Percentiles rank a stretch among this genome's conserved stretches.
These are phyloP conservation scores for Phytophthora fragariae DNA, from an alignment of 352 stramenopile genomes.

Conservation along the genomic window DNA sequence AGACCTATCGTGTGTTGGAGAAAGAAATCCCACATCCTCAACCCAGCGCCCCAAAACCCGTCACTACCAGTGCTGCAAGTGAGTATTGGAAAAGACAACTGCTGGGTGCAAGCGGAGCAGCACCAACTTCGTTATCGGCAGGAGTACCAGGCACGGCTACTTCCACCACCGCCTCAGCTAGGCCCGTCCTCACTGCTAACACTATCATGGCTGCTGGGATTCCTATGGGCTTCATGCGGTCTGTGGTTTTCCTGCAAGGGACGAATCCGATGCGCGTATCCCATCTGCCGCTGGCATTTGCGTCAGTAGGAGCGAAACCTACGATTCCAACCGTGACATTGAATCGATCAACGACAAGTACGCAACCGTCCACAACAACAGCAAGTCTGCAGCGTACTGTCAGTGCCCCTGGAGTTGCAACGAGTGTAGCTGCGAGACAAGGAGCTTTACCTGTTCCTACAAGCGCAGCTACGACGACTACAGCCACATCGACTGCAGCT, in stretches of 20 bases:
- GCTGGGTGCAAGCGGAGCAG: neutral
- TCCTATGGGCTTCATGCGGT: conserved; percentile 43
- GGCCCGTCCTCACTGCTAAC: conserved; percentile 18
- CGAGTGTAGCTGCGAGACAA: neutral
- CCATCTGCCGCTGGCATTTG: conserved; percentile 38
- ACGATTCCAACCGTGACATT: conserved; percentile 32
- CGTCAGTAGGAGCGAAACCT: conserved; percentile 32
- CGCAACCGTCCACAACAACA: conserved; percentile 9
- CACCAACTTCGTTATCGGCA: neutral
- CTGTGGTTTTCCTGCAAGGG: conserved; percentile 29
- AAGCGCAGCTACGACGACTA: neutral
- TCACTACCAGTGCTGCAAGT: conserved; percentile 7
- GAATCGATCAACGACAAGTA: conserved; percentile 21
- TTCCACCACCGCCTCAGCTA: conserved; percentile 3
- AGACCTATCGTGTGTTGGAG: conserved; percentile 47
- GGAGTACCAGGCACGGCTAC: neutral
- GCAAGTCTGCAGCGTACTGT: conserved; percentile 11
- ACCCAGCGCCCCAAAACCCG: conserved; percentile 1
- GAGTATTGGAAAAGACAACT: conserved; percentile 36
- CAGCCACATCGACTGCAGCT: conserved; percentile 7
- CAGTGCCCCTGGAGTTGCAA: conserved; percentile 19
- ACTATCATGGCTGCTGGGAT: conserved; percentile 29
- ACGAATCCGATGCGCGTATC: conserved; percentile 31
- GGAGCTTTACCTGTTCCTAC: neutral
- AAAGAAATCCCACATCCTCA: conserved; percentile 27